Percentiles rank a stretch among this genome's conserved stretches.
phyloP scores from a whole-genome alignment of 2,329 filamentous ascomycete species.

The Colletotrichum eleusines region DNA sequence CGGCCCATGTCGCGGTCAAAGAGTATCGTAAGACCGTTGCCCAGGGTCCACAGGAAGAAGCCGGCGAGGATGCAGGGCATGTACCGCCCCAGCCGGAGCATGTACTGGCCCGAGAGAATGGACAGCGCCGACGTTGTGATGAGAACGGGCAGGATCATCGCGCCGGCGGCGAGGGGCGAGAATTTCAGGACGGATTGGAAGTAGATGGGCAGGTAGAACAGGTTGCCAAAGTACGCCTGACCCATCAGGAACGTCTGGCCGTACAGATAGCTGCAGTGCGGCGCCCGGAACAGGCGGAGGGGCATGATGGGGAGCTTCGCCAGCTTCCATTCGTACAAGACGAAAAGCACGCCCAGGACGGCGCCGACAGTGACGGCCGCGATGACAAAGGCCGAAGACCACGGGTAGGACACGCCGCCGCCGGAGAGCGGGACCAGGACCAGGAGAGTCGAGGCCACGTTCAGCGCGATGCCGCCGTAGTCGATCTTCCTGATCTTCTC shows the following conservation, averaged over 20 bases:
- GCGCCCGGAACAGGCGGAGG: constrained; percentile 44
- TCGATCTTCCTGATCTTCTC: constrained; percentile 47
- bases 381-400: constrained; percentile 47
- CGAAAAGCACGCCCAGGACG: constrained; percentile 44
- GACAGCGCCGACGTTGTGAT: constrained; percentile 47
- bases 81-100: constrained; percentile 48
- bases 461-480: constrained; percentile 47
- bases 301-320: constrained; percentile 48
- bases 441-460: constrained; percentile 46
- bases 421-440: constrained; percentile 47
- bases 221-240: constrained; percentile 48
- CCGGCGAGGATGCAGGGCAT: constrained; percentile 49
- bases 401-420: constrained; percentile 47
- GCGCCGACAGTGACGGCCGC: constrained; percentile 43
- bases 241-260: constrained; percentile 47
- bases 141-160: constrained; percentile 48
- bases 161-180: constrained; percentile 47
- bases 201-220: constrained; percentile 50
- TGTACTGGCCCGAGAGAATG: constrained; percentile 49
- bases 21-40: constrained; percentile 49
- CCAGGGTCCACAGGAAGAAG: constrained; percentile 52
- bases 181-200: constrained; percentile 50
- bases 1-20: constrained; percentile 46
- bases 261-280: constrained; percentile 43
- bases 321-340: constrained; percentile 48